These are phyloP conservation scores for Toxoplasma gondii DNA, from an alignment of 169 alveolate species.

Conservation along the genomic window DNA sequence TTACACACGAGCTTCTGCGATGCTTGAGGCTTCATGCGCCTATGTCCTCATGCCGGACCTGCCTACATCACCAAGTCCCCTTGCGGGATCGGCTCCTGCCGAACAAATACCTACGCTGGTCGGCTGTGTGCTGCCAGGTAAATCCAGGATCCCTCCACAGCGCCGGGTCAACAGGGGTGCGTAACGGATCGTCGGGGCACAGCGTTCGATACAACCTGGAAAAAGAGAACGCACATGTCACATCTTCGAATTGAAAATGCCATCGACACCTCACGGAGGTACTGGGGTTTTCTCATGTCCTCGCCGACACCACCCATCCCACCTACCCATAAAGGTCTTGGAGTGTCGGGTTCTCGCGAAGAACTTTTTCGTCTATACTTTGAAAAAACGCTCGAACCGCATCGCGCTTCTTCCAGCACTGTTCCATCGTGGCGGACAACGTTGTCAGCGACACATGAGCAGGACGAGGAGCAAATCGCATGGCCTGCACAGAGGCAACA, in stretches of 20 bases:
- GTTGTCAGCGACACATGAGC: constrained; percentile 42
- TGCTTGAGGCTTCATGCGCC: too few species aligned
- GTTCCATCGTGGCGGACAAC: constrained; percentile 23
- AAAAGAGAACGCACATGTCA: neutral
- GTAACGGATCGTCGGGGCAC: neutral
- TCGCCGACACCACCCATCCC: too few species aligned
- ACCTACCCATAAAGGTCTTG: constrained; percentile 1
- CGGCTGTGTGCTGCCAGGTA: neutral
- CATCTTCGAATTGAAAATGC: neutral
- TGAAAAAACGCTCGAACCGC: neutral
- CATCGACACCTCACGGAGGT: neutral
- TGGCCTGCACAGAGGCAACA: constrained; percentile 13
- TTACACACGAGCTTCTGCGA: too few species aligned
- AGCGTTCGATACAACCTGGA: constrained; percentile 26
- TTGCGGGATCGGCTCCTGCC: too few species aligned
- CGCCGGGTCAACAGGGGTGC: neutral
- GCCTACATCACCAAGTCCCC: too few species aligned
- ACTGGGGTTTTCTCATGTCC: too few species aligned
- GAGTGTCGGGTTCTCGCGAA: constrained; percentile 25
- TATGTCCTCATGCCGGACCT: too few species aligned
- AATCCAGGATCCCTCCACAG: neutral
- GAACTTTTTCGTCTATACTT: neutral
- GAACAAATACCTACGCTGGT: neutral
- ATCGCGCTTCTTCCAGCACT: neutral
- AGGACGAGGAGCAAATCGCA: constrained; percentile 48